A percentile compares a stretch with the other conserved stretches of the same genome.
Conservation (phyloP, 2,329 filamentous ascomycete species). For the Pseudogymnoascus verrucosus region DNA sequence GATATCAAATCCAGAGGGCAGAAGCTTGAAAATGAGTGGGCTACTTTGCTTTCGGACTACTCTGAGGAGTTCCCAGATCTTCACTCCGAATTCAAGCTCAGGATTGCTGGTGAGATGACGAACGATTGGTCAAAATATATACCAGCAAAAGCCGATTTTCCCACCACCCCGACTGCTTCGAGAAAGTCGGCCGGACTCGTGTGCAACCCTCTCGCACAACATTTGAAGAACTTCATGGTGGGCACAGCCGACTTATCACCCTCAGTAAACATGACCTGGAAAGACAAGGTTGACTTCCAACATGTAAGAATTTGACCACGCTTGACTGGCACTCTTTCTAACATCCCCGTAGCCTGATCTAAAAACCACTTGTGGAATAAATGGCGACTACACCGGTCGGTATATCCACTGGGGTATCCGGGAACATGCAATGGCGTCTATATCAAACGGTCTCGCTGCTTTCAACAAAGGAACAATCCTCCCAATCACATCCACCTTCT, state of each 20-base stretch:
- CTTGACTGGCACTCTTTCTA: neutral
- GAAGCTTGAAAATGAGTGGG: conserved; percentile 40
- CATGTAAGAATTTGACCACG: conserved; percentile 22
- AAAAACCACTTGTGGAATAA: conserved; percentile 39
- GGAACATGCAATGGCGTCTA: conserved; percentile 53
- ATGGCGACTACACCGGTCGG: conserved; percentile 45
- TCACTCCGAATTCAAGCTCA: conserved; percentile 38
- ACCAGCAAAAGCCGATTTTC: conserved; percentile 34
- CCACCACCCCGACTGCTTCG: conserved; percentile 39
- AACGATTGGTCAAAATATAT: conserved; percentile 42
- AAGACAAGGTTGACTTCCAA: conserved; percentile 43
- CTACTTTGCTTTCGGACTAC: conserved; percentile 35
- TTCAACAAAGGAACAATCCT: conserved; percentile 47
- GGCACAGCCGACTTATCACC: conserved; percentile 46
- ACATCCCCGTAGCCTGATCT: conserved; percentile 27
- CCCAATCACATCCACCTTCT: conserved; percentile 51
- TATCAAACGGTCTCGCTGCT: conserved; percentile 52
- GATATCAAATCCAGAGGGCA: conserved; percentile 37
- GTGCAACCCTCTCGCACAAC: conserved; percentile 43
- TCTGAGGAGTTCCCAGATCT: conserved; percentile 40
- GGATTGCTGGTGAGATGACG: conserved; percentile 40
- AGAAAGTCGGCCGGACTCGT: conserved; percentile 41
- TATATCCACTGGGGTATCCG: conserved; percentile 55
- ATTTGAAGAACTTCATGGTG: conserved; percentile 42
- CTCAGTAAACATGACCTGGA: conserved; percentile 49